These are phyloP conservation scores for Dendrobium chrysotoxum DNA, from an alignment of 106 monocot genomes.

Conservation along the genomic window DNA sequence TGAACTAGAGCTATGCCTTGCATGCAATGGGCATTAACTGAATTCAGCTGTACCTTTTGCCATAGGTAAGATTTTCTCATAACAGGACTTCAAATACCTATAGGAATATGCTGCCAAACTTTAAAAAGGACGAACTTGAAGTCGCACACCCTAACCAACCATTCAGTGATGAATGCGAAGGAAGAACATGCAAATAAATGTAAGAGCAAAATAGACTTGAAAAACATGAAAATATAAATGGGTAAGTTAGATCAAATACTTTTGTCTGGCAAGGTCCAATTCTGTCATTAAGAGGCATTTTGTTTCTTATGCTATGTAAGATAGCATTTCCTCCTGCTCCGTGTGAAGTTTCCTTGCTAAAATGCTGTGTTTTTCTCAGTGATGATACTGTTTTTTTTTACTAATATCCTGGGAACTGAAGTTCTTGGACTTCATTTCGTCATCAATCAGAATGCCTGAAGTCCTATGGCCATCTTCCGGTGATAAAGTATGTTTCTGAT, in stretches of 20 bases:
- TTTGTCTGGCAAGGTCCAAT: conserved; percentile 3
- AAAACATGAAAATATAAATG: neutral
- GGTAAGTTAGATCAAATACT: conserved; percentile 9
- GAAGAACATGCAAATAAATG: neutral
- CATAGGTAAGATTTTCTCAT: neutral
- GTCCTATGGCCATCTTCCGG: neutral
- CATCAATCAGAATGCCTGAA: too few species aligned
- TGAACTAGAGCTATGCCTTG: neutral
- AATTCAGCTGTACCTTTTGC: neutral
- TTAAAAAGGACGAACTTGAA: neutral
- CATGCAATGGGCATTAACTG: neutral
- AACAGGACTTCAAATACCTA: neutral
- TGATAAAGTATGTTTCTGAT: neutral
- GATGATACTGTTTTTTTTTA: neutral
- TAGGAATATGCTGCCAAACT: neutral
- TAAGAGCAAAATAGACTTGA: neutral
- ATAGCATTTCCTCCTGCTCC: neutral
- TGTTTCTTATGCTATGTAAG: conserved; percentile 18
- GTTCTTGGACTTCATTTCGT: neutral
- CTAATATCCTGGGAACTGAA: neutral
- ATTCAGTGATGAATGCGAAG: neutral
- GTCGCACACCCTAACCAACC: neutral
- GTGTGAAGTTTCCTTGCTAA: conserved; percentile 1
- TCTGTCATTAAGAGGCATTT: conserved; percentile 8
- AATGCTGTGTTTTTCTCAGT: neutral